Conservation (phyloP, 129 eudicot species). For the Tagetes patula region DNA sequence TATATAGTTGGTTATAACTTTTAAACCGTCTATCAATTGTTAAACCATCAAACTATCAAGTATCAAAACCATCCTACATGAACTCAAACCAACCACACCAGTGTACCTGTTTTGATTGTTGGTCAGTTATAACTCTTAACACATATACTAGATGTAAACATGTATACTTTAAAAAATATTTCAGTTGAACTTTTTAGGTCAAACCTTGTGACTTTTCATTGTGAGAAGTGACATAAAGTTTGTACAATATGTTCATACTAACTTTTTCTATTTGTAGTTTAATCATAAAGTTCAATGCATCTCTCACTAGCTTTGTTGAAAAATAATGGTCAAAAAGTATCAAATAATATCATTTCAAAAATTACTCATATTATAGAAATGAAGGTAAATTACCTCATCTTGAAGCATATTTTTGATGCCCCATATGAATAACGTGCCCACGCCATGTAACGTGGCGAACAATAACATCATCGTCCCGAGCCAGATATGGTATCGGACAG, state of each 20-base stretch:
- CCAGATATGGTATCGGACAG: constrained; percentile 83
- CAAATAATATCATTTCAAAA: constrained; percentile 3
- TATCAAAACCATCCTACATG: not conserved
- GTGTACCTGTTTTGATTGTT: not conserved
- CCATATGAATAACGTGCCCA: constrained; percentile 82
- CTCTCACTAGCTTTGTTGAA: constrained; percentile 24
- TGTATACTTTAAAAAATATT: not conserved
- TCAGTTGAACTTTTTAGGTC: constrained; percentile 20
- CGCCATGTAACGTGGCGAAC: constrained; percentile 74
- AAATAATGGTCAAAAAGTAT: not conserved
- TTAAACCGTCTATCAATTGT: not conserved
- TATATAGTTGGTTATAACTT: not conserved
- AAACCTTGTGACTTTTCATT: constrained; percentile 18
- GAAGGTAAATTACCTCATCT: constrained; percentile 53
- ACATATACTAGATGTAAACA: not conserved
- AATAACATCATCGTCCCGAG: constrained; percentile 67
- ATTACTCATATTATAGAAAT: not conserved
- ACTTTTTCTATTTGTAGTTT: constrained; percentile 25
- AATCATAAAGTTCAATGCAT: constrained; percentile 21
- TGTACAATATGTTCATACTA: constrained; percentile 26
- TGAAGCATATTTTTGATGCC: constrained; percentile 58
- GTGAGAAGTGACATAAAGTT: constrained; percentile 23
- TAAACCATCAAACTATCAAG: not conserved
- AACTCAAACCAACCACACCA: not conserved
- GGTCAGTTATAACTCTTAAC: too few species aligned